These are phyloP conservation scores for Microbotryomycetes sp. DNA, from an alignment of 1,284 basidiomycete species.

Conservation along the genomic window DNA sequence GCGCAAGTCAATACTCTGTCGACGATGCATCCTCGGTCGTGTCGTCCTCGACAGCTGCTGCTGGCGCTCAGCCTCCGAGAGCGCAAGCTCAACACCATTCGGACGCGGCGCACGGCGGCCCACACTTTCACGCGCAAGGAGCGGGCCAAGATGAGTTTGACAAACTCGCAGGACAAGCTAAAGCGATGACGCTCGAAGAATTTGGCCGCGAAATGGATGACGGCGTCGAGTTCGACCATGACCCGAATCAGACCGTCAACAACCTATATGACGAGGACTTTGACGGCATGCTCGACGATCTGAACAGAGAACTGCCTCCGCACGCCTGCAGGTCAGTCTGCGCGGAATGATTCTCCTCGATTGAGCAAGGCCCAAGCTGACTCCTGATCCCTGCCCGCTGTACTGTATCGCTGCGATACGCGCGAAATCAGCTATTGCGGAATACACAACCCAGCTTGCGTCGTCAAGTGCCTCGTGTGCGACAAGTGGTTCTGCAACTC, in stretches of 20 bases:
- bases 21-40: conserved; percentile 28
- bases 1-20: conserved; percentile 24
- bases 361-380: background rate
- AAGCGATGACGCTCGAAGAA: background rate
- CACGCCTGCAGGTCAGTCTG: conserved; percentile 83
- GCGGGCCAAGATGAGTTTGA: conserved; percentile 6
- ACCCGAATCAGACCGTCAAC: conserved; percentile 7
- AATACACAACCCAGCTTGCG: conserved; percentile 94
- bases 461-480: conserved; percentile 93
- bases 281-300: conserved; percentile 70
- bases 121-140: background rate
- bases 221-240: background rate
- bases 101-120: background rate
- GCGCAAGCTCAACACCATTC: background rate
- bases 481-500: conserved; percentile 99
- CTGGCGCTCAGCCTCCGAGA: background rate
- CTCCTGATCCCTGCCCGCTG: background rate
- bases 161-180: conserved; percentile 4
- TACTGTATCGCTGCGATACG: background rate
- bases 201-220: background rate
- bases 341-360: background rate
- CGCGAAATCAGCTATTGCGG: conserved; percentile 73
- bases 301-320: conserved; percentile 73
- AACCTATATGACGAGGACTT: conserved; percentile 61
- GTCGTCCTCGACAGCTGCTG: conserved; percentile 4